phyloP scores from a whole-genome alignment of 257 asterid species.

The Nicotiana paniculata region DNA sequence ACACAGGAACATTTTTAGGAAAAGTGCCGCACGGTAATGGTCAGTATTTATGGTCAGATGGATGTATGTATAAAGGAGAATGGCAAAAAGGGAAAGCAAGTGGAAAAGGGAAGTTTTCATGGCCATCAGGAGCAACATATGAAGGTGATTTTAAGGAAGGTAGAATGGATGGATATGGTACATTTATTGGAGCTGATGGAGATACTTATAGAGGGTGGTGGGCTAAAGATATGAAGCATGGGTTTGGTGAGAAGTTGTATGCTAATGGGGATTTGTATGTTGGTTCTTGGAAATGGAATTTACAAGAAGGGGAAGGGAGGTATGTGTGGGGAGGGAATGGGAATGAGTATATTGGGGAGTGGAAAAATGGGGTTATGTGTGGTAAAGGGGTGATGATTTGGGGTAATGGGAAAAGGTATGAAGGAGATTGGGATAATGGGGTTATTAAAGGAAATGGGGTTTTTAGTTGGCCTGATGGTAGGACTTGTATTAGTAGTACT shows the following conservation, averaged over 20 bases:
- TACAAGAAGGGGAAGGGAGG: conserved; percentile 20
- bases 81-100: conserved; percentile 13
- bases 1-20: conserved; percentile 5
- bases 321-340: conserved; percentile 16
- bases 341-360: conserved; percentile 22
- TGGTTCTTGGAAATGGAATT: conserved; percentile 20
- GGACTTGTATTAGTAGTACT: conserved; percentile 7
- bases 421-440: conserved; percentile 24
- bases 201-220: conserved; percentile 13
- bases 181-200: conserved; percentile 13
- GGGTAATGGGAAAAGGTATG: conserved; percentile 23
- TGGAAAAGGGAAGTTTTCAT: conserved; percentile 18
- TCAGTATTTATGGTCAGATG: conserved; percentile 15
- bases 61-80: conserved; percentile 19
- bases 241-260: conserved; percentile 15
- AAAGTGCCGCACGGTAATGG: conserved; percentile 16
- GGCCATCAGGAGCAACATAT: conserved; percentile 18
- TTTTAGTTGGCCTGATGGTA: conserved; percentile 22
- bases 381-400: conserved; percentile 24
- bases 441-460: conserved; percentile 21
- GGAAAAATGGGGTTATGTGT: conserved; percentile 22
- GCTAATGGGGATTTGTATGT: conserved; percentile 19
- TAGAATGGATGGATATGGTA: conserved; percentile 16
- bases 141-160: conserved; percentile 19
- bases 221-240: conserved; percentile 12